Evolutionary conservation across 2,329 filamentous ascomycete species (phyloP), one percentile per base, ranked within the genome.

Genomic region (Colletotrichum lupini): DNA sequence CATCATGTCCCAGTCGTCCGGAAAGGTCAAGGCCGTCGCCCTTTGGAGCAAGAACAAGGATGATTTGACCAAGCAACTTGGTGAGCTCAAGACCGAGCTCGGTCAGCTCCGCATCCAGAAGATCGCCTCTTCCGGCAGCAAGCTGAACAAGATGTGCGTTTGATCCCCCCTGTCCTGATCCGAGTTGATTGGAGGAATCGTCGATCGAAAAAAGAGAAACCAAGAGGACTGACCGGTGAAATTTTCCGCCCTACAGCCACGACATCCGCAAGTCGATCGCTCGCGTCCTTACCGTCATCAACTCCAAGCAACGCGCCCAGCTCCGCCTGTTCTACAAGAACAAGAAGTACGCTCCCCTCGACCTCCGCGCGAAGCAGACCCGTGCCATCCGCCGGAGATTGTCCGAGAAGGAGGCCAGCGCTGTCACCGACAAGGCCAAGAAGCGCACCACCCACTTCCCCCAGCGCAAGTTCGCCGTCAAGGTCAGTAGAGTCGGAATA

Each of bases 11-110:
- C 74, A 86, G 84, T 86, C 84, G 83, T 84, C 84, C 79, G 81
- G 82, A 80, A 92, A 92, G 92, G 95, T 99, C 88, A 98, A 98
- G 94, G 92, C 96, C 87, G 92, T 91, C 89, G 91, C 94, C 89
- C 95, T 99, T 87, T 98, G 97, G 97, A 92, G 92, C 90, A 99
- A 99, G 95, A 95, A 91, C 93, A 98, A 98, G 93, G 95, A 98
- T 84, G 97, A 99, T 83, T 91, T 99, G 87, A 91, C 92, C 85
- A 97, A 97, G 92, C 95, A 97, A 88, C 92, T 98, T 84, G 92
- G 92, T 82, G 95, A 98, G 88, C 90, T 98, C 85, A 98, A 98
- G 94, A 92, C 93, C 78, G 97, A 99, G 91, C 92, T 99, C 80
- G 94, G 95, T 84, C 93, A 96, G 89, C 92, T 99, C 83, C 94